These are phyloP conservation scores for Salix udensis DNA, from an alignment of 345 rosid species.

Conservation along the genomic window DNA sequence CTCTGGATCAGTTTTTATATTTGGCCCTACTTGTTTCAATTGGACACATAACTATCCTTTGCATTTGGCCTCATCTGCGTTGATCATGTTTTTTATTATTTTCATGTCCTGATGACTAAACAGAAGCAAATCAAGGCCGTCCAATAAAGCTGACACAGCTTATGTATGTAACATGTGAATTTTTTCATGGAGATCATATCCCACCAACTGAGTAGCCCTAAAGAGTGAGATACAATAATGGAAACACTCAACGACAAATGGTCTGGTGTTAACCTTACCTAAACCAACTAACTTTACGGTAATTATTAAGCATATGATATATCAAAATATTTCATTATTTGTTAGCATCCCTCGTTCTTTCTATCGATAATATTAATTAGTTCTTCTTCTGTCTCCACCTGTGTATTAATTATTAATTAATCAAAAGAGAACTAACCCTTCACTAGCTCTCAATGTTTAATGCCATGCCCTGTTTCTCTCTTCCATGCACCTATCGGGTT, in stretches of 20 bases:
- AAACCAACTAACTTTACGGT: conserved; percentile 35
- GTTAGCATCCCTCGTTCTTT: conserved; percentile 7
- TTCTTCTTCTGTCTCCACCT: conserved; percentile 17
- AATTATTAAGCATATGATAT: neutral
- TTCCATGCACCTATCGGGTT: conserved; percentile 3
- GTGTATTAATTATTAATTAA: neutral
- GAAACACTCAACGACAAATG: conserved; percentile 24
- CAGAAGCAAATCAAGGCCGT: neutral
- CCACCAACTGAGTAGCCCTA: conserved; percentile 3
- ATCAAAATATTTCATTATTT: conserved; percentile 13
- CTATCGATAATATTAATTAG: neutral
- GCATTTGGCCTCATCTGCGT: conserved; percentile 10
- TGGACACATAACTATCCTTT: neutral
- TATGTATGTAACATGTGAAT: neutral
- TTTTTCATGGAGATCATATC: neutral
- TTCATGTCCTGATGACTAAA: neutral
- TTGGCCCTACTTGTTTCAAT: neutral
- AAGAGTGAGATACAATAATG: conserved; percentile 1
- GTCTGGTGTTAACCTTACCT: conserved; percentile 38
- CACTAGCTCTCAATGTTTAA: neutral
- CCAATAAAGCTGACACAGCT: neutral
- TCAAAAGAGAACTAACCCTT: no score
- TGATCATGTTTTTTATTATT: neutral
- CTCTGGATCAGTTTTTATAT: conserved; percentile 2
- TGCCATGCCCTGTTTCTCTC: neutral